Base-by-base conservation (phyloP, 2,329 filamentous ascomycete genomes). In the Pyricularia sp. region DNA sequence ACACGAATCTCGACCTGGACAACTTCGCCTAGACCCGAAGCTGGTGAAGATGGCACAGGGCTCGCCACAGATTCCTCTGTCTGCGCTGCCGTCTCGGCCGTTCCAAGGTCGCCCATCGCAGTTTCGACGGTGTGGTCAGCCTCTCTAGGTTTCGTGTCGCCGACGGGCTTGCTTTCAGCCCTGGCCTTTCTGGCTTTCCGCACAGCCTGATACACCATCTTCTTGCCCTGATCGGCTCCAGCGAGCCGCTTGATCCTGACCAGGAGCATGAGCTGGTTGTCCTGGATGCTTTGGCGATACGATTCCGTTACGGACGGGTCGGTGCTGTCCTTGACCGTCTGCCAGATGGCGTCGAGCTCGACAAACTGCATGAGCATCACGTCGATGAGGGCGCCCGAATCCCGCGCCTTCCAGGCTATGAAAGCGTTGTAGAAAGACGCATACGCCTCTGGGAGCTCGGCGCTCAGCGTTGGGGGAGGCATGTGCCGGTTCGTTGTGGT, bases 281-380 rank as follows among this genome's bases (percentile, higher is more conserved):
- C 90, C 69, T 91, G 86, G 71, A 94, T 93, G 70, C 92, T 93
- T 74, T 92, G 86, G 50, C 88, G 87, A 75, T 94, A 94, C n/a
- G 93, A 87, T 23, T 87, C 87, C 0, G 90, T 87, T 2, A 93
- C 91, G 20, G 88, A 87, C 58, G 90, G 88, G 65, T 92, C 88
- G 0, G 88, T 91, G 68, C 89, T 89, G 73, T 93, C 89, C 77
- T 93, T 93, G 76, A 95, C 91, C 2, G 90, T 92, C 75, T 93
- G 90, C 83, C 91, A 91, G 65, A 94, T 94, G 50, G 90, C 90
- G 74, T 95, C 92, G 2, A 95, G 85, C 75, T 93, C 92, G 23
- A 94, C 91, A 77, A 94, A 94, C 72, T 93, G 91, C 74, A 92
- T 85, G n/a, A 94, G 84, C 92, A 95, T 94, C 69, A 92, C 90